Percentiles rank a stretch among this genome's conserved stretches.
These are phyloP conservation scores for Margaritispora aquatica DNA, from an alignment of 495 filamentous ascomycete species.

Conservation along the genomic window DNA sequence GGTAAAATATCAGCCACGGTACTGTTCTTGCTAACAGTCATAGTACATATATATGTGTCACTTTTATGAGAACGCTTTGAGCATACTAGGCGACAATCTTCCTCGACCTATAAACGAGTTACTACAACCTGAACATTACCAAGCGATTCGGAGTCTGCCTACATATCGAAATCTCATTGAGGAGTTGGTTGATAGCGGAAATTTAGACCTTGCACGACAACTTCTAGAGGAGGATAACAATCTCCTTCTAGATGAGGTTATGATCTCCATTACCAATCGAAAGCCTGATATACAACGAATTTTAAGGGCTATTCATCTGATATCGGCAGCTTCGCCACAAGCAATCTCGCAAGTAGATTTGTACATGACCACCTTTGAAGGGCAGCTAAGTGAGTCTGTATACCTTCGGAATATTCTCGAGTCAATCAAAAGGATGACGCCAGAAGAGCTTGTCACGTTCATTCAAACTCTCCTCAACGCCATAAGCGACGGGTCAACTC, in stretches of 20 bases:
- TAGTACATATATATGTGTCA: conserved; percentile 95
- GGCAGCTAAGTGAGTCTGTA: conserved; percentile 11
- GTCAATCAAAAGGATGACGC: conserved; percentile 33
- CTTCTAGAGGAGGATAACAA: conserved; percentile 28
- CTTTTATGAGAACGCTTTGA: conserved; percentile 88
- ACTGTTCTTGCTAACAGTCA: not conserved
- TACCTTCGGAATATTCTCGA: conserved; percentile 23
- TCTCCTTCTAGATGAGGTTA: conserved; percentile 6
- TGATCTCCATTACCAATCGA: conserved; percentile 26
- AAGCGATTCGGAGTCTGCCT: conserved; percentile 69
- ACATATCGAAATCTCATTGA: conserved; percentile 63
- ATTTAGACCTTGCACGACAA: conserved; percentile 1
- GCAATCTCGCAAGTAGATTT: conserved; percentile 13
- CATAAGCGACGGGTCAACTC: conserved; percentile 21
- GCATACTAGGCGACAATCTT: conserved; percentile 47
- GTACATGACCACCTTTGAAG: conserved; percentile 18
- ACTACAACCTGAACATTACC: conserved; percentile 53
- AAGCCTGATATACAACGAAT: conserved; percentile 15
- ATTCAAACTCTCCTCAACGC: conserved; percentile 26
- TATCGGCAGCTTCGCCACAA: conserved; percentile 1
- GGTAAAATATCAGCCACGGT: conserved; percentile 36
- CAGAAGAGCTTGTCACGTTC: conserved; percentile 34
- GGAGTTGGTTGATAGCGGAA: conserved; percentile 19
- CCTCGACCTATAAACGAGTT: conserved; percentile 17
- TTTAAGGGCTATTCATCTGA: conserved; percentile 16